A percentile compares a stretch with the other conserved stretches of the same genome.
phyloP scores from a whole-genome alignment of 306 rosid genomes.

The Dalbergia oliveri region DNA sequence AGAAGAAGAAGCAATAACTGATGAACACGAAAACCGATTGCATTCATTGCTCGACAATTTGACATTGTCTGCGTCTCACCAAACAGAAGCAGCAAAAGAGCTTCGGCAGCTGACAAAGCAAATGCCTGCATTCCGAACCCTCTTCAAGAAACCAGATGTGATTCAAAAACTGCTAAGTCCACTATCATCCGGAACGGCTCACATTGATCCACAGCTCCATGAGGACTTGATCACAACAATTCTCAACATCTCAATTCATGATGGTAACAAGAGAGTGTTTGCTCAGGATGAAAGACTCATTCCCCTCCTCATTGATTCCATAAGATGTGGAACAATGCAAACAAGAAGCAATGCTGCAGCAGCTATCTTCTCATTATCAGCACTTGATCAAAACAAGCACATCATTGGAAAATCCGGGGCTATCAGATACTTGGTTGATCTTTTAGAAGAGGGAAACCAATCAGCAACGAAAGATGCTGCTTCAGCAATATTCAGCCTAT shows the following conservation, averaged over 20 bases:
- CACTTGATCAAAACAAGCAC: conserved; percentile 50
- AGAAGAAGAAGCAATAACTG: conserved; percentile 27
- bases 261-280: conserved; percentile 55
- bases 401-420: conserved; percentile 57
- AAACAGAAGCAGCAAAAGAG: conserved; percentile 67
- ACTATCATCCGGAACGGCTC: conserved; percentile 22
- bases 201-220: conserved; percentile 54
- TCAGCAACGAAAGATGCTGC: conserved; percentile 57
- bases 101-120: conserved; percentile 49
- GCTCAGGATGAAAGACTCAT: conserved; percentile 51
- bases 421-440: conserved; percentile 53
- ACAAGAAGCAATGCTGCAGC: conserved; percentile 71
- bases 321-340: conserved; percentile 53
- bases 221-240: conserved; percentile 66
- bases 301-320: conserved; percentile 53
- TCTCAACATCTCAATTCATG: conserved; percentile 57
- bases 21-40: conserved; percentile 32
- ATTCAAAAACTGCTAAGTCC: conserved; percentile 52
- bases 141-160: conserved; percentile 40
- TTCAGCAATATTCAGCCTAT: conserved; percentile 61
- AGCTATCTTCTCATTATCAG: conserved; percentile 58
- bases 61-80: conserved; percentile 49
- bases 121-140: conserved; percentile 48
- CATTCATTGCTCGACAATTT: conserved; percentile 52
- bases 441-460: conserved; percentile 58